These are phyloP conservation scores for Phytophthora idaei DNA, from an alignment of 352 stramenopile species.

Conservation along the genomic window DNA sequence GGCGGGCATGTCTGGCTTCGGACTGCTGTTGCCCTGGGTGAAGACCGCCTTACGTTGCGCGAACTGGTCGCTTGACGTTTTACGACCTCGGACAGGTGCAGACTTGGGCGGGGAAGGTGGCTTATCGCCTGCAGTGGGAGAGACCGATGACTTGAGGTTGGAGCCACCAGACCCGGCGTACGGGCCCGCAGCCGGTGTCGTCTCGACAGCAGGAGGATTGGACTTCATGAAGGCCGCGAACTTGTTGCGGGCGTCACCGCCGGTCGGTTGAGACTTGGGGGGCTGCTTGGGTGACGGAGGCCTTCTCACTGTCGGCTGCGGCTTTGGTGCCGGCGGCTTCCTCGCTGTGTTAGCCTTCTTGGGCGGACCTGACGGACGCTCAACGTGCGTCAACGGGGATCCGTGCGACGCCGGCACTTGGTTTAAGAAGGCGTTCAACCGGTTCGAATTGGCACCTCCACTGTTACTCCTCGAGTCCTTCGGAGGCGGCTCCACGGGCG, in stretches of 20 bases:
- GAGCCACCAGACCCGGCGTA: conserved; percentile 11
- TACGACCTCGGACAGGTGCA: conserved; percentile 31
- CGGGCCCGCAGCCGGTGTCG: conserved; percentile 17
- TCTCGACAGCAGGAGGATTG: conserved; percentile 59
- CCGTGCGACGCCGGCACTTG: conserved; percentile 68
- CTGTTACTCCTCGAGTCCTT: conserved; percentile 54
- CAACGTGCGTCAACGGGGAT: conserved; percentile 62
- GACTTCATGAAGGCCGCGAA: conserved; percentile 83
- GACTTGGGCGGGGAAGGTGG: conserved; percentile 35
- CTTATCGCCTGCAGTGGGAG: conserved; percentile 30
- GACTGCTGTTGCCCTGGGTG: conserved; percentile 38
- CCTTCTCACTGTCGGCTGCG: conserved; percentile 23
- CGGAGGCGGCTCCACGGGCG: conserved; percentile 28
- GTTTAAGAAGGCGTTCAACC: conserved; percentile 78
- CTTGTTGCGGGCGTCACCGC: conserved; percentile 64
- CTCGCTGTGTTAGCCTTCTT: conserved; percentile 52
- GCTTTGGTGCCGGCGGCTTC: conserved; percentile 39
- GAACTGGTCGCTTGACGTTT: conserved; percentile 54
- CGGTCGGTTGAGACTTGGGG: conserved; percentile 23
- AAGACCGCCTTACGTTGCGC: conserved; percentile 70
- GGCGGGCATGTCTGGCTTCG: conserved; percentile 16
- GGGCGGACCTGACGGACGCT: conserved; percentile 59
- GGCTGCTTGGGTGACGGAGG: conserved; percentile 35
- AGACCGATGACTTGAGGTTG: too few species aligned
- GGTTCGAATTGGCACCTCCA: conserved; percentile 53